Conservation (phyloP, 2,329 filamentous ascomycete species). For the Cercospora nicotianae region DNA sequence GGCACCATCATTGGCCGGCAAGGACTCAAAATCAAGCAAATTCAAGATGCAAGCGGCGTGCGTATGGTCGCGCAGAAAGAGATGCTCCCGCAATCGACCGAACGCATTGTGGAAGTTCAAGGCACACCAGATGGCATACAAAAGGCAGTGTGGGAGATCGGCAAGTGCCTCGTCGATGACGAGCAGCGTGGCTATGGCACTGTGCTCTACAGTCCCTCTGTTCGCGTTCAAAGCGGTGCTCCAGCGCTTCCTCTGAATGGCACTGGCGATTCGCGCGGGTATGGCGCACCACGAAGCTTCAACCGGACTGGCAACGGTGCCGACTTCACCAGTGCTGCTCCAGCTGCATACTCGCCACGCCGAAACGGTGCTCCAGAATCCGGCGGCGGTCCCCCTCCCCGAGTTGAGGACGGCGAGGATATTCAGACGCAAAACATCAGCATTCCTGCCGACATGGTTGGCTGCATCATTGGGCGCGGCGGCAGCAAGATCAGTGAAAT, state of each 20-base stretch:
- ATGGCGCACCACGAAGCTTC: slow-evolving; percentile 63
- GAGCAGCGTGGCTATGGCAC: slow-evolving; percentile 97
- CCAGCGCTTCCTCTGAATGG: slow-evolving; percentile 54
- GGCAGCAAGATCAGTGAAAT: slow-evolving; percentile 99
- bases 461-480: slow-evolving; percentile 94
- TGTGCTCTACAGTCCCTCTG: slow-evolving; percentile 94
- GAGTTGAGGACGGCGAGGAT: slow-evolving; percentile 95
- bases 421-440: slow-evolving; percentile 99
- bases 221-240: slow-evolving; percentile 72
- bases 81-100: slow-evolving; percentile 98
- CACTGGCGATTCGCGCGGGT: slow-evolving; percentile 54
- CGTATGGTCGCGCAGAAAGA: slow-evolving; percentile 99
- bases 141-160: slow-evolving; percentile 96
- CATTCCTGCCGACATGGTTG: slow-evolving; percentile 99
- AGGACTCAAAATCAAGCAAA: slow-evolving; percentile 98
- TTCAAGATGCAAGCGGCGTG: slow-evolving; percentile 93
- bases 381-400: slow-evolving; percentile 69
- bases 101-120: slow-evolving; percentile 95
- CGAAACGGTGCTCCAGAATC: slow-evolving; percentile 70
- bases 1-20: slow-evolving; percentile 97
- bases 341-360: slow-evolving; percentile 66
- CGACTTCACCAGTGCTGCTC: slow-evolving; percentile 83
- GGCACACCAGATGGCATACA: slow-evolving; percentile 93
- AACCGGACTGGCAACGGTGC: slow-evolving; percentile 93
- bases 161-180: slow-evolving; percentile 96